Evolutionary conservation across 306 rosid genomes (phyloP).

Genomic region (Spatholobus suberectus): DNA sequence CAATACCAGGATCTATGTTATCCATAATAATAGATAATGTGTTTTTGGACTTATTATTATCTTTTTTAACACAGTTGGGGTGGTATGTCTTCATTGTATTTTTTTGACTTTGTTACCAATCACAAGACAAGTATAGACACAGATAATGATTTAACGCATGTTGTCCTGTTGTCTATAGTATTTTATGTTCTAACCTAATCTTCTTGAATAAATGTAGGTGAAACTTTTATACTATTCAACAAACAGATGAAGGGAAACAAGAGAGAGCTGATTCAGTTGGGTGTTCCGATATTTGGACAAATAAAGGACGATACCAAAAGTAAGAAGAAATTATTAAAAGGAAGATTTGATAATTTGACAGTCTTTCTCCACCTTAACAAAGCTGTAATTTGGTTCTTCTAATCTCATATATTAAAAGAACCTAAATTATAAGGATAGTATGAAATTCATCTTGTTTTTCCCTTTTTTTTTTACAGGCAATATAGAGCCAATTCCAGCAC

Average conservation of each 20-base stretch:
- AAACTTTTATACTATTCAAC: constrained; percentile 85
- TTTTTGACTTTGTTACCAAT: not conserved
- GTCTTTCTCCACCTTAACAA: constrained; percentile 4
- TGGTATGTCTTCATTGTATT: not conserved
- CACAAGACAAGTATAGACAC: constrained; percentile 22
- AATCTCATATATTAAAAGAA: not conserved
- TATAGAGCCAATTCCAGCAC: constrained; percentile 81
- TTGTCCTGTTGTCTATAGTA: not conserved
- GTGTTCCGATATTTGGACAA: constrained; percentile 86
- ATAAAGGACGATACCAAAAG: constrained; percentile 66
- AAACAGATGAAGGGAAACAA: constrained; percentile 88
- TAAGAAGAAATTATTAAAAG: constrained; percentile 43
- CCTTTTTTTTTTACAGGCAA: constrained; percentile 53
- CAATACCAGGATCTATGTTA: not conserved
- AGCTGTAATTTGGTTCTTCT: constrained; percentile 22
- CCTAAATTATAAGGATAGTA: not conserved
- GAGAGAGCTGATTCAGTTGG: constrained; percentile 90
- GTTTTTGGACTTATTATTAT: not conserved
- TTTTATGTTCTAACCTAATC: constrained; percentile 30
- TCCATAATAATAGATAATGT: not conserved
- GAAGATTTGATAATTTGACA: constrained; percentile 23
- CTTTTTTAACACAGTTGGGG: not conserved
- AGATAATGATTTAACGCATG: not conserved
- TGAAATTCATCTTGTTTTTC: not conserved
- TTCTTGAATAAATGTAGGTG: constrained; percentile 61